phyloP scores from a whole-genome alignment of 1,284 basidiomycete genomes.

The Cutaneotrichosporon cutaneum region DNA sequence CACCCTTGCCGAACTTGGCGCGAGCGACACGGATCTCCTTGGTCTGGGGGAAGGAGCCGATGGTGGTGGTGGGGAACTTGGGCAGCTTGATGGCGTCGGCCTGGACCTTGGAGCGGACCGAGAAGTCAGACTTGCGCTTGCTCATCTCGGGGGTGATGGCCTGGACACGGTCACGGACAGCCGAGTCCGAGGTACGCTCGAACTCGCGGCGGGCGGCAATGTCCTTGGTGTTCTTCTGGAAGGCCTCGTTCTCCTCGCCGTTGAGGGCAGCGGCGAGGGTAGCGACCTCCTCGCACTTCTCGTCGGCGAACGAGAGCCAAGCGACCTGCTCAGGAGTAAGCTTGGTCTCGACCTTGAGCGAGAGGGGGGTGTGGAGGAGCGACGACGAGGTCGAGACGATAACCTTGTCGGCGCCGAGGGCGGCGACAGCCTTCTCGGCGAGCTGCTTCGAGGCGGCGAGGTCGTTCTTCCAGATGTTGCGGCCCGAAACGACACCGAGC shows the following conservation, averaged over 20 bases:
- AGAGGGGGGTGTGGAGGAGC: conserved; percentile 96
- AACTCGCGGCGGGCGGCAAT: conserved; percentile 96
- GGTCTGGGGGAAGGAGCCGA: conserved; percentile 99
- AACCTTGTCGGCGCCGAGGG: conserved; percentile 81
- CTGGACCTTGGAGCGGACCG: conserved; percentile 83
- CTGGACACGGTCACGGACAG: conserved; percentile 92
- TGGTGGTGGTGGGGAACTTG: conserved; percentile 98
- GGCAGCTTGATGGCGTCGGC: conserved; percentile 86
- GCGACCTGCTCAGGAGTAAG: conserved; percentile 87
- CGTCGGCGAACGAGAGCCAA: conserved; percentile 98
- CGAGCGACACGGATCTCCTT: conserved; percentile 97
- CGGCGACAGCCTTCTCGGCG: conserved; percentile 79
- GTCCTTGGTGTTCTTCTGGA: conserved; percentile 85
- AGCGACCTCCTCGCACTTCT: conserved; percentile 93
- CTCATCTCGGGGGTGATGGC: conserved; percentile 86
- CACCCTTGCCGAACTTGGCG: conserved; percentile 90
- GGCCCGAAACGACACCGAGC: conserved; percentile 94
- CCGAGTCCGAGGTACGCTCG: conserved; percentile 90
- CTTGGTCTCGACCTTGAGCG: conserved; percentile 89
- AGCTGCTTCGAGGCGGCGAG: conserved; percentile 77
- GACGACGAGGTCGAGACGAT: conserved; percentile 95
- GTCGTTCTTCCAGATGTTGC: conserved; percentile 99
- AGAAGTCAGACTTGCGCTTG: conserved; percentile 87
- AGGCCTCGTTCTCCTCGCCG: conserved; percentile 69
- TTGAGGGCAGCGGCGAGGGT: conserved; percentile 80